Evolutionary conservation across 2,329 filamentous ascomycete genomes (phyloP).

Genomic region (Bipolaris bicolor): DNA sequence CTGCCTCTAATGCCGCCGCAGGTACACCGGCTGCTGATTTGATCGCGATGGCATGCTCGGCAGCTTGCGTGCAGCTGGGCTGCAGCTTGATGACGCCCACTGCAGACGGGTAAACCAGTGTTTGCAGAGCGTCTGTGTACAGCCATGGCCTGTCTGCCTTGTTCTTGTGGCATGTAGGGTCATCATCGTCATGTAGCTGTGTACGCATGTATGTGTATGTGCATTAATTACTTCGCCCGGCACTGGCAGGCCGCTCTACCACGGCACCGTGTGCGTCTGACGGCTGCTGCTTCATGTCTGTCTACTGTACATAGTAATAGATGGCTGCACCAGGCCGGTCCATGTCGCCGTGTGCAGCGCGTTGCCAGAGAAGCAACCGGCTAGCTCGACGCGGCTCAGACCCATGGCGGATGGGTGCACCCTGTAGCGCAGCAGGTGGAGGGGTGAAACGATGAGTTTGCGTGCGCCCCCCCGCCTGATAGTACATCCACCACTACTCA

Average conservation of each 20-base stretch:
- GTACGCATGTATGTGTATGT: background rate
- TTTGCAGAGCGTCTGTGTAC: conserved; percentile 6
- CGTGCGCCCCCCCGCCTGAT: conserved; percentile 27
- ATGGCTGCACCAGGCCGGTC: conserved; percentile 16
- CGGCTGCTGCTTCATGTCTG: conserved; percentile 21
- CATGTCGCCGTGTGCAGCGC: conserved; percentile 22
- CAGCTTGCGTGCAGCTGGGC: conserved; percentile 5
- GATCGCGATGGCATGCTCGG: conserved; percentile 15
- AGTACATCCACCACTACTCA: no score
- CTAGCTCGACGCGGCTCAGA: conserved; percentile 28
- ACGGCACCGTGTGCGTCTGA: conserved; percentile 17
- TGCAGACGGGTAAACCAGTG: conserved; percentile 21
- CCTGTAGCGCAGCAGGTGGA: conserved; percentile 22
- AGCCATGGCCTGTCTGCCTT: no score
- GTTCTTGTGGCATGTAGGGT: no score
- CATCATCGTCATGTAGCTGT: no score
- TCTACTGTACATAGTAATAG: background rate
- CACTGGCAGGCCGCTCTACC: background rate
- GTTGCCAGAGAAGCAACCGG: conserved; percentile 32
- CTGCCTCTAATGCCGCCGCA: conserved; percentile 23
- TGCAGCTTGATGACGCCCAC: conserved; percentile 16
- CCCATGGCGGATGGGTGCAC: conserved; percentile 29
- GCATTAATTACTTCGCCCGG: background rate
- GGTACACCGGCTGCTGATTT: conserved; percentile 22
- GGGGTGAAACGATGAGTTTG: conserved; percentile 35